These are phyloP conservation scores for Hymenoscyphus fraxineus DNA, from an alignment of 2,329 filamentous ascomycete genomes.

Conservation along the genomic window DNA sequence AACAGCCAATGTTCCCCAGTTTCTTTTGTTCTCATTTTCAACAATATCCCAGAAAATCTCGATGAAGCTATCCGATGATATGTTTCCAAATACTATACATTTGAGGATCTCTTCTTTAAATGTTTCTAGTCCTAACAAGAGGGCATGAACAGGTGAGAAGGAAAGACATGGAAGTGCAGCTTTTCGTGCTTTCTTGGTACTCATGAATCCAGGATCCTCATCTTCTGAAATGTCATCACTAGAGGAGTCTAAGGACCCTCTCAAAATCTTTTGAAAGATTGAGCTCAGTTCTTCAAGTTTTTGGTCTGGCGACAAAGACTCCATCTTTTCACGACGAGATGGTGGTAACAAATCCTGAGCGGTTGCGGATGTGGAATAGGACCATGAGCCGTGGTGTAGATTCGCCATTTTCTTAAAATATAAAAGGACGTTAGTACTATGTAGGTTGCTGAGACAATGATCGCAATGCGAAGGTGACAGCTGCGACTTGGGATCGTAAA, in stretches of 20 bases:
- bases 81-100: slow-evolving; percentile 10
- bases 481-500: background rate
- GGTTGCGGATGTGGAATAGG: slow-evolving; percentile 6
- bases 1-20: slow-evolving; percentile 10
- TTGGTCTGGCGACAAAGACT: background rate
- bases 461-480: background rate
- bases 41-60: slow-evolving; percentile 16
- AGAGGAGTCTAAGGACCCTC: background rate
- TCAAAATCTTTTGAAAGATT: slow-evolving; percentile 1
- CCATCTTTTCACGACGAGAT: background rate
- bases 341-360: background rate
- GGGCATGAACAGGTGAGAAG: slow-evolving; percentile 6
- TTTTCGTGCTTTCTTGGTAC: slow-evolving; percentile 1
- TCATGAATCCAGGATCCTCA: background rate
- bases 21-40: slow-evolving; percentile 4
- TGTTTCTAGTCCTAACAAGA: slow-evolving; percentile 4
- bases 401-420: slow-evolving; percentile 4
- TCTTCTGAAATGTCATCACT: background rate
- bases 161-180: slow-evolving; percentile 3
- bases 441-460: background rate
- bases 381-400: slow-evolving; percentile 9
- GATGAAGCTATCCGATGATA: slow-evolving; percentile 12
- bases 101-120: slow-evolving; percentile 13
- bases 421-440: background rate
- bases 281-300: slow-evolving; percentile 2